These are phyloP conservation scores for Verticillium nonalfalfae DNA, from an alignment of 2,329 filamentous ascomycete species.

Conservation along the genomic window DNA sequence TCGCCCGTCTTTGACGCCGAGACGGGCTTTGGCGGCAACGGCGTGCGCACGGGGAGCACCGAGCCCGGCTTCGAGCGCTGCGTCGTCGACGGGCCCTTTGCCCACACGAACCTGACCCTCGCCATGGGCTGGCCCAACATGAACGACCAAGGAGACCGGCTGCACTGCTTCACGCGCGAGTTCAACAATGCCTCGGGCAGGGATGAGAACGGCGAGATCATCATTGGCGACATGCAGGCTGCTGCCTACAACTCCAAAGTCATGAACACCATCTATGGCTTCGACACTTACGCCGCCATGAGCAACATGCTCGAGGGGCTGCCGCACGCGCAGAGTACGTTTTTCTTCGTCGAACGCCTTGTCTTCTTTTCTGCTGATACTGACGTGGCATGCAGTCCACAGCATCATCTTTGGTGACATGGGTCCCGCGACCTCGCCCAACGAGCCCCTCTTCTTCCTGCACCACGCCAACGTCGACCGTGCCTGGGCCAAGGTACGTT, in stretches of 20 bases:
- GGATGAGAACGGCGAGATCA: slow-evolving; percentile 8
- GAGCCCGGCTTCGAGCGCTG: slow-evolving; percentile 9
- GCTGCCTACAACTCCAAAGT: slow-evolving; percentile 6
- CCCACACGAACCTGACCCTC: slow-evolving; percentile 9
- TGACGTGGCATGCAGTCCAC: slow-evolving; percentile 4
- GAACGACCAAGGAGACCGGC: slow-evolving; percentile 7
- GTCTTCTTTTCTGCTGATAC: background rate
- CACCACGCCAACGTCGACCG: slow-evolving; percentile 22
- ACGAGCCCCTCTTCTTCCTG: slow-evolving; percentile 21
- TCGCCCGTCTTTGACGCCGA: slow-evolving; percentile 23
- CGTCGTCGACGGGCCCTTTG: slow-evolving; percentile 17
- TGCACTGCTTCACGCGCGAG: slow-evolving; percentile 14
- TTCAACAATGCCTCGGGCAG: slow-evolving; percentile 9
- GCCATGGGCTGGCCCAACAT: slow-evolving; percentile 12
- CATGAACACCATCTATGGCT: slow-evolving; percentile 11
- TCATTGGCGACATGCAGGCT: slow-evolving; percentile 13
- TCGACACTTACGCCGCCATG: slow-evolving; percentile 10
- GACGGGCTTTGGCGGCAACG: slow-evolving; percentile 23
- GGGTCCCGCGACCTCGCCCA: slow-evolving; percentile 17
- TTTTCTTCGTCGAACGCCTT: background rate
- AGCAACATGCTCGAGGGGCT: slow-evolving; percentile 10
- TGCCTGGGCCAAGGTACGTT: slow-evolving; percentile 14
- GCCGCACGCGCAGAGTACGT: slow-evolving; percentile 12
- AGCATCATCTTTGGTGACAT: slow-evolving; percentile 16
- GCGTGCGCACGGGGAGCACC: slow-evolving; percentile 13